Conservation (phyloP, 306 rosid species). For the Biancaea sappan region DNA sequence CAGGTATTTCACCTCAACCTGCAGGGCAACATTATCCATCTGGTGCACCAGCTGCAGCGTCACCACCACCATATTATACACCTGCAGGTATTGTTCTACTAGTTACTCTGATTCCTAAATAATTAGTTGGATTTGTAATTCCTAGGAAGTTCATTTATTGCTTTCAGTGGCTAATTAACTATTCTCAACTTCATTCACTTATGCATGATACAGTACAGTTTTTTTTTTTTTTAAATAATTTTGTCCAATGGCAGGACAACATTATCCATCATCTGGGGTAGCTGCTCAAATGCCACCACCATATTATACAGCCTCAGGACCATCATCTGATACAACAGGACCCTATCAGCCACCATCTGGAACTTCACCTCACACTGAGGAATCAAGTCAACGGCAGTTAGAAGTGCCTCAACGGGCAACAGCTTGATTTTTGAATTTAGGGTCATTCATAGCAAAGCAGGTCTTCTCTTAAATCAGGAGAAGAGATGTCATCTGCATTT, state of each 20-base stretch:
- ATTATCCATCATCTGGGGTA: slow-evolving; percentile 30
- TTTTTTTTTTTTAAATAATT: neutral
- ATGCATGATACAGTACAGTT: too few species aligned
- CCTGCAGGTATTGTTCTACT: neutral
- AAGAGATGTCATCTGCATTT: slow-evolving; percentile 20
- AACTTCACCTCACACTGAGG: slow-evolving; percentile 38
- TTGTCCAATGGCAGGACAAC: slow-evolving; percentile 30
- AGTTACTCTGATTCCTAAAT: neutral
- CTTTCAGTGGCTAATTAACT: neutral
- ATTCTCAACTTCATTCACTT: neutral
- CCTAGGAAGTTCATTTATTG: neutral
- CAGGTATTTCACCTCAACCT: slow-evolving; percentile 45
- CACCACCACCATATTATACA: neutral
- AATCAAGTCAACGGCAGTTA: slow-evolving; percentile 42
- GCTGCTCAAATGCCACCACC: slow-evolving; percentile 35
- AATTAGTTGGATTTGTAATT: neutral
- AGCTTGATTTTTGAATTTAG: slow-evolving; percentile 40
- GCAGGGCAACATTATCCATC: slow-evolving; percentile 33
- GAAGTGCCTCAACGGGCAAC: slow-evolving; percentile 50
- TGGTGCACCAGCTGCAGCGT: neutral
- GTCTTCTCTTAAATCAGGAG: slow-evolving; percentile 27
- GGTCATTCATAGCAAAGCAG: slow-evolving; percentile 23
- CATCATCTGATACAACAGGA: slow-evolving; percentile 35
- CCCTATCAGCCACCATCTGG: slow-evolving; percentile 40
- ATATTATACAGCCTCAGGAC: slow-evolving; percentile 32